Percentiles rank a stretch among this genome's conserved stretches.
phyloP scores from a whole-genome alignment of 371 early-diverging fungal genomes.

The Actinomortierella ambigua region DNA sequence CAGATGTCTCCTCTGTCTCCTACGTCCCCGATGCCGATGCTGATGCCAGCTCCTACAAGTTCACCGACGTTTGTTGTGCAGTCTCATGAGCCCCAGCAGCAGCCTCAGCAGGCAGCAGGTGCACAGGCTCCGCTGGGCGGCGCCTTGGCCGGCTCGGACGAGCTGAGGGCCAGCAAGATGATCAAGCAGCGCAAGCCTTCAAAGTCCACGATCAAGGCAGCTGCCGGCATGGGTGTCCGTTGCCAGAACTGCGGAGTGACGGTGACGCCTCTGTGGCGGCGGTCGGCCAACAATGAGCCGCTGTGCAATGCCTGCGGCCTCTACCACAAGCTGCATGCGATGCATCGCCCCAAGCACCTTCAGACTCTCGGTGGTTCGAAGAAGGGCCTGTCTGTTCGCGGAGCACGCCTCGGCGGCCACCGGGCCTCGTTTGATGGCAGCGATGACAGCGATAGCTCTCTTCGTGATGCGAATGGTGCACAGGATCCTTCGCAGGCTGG shows the following conservation, averaged over 20 bases:
- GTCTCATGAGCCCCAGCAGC: background rate
- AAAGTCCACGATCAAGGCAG: slow-evolving; percentile 32
- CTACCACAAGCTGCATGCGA: slow-evolving; percentile 86
- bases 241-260: slow-evolving; percentile 92
- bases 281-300: slow-evolving; percentile 80
- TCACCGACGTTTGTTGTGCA: slow-evolving; percentile 1
- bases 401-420: too few relatives aligned
- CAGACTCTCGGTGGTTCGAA: slow-evolving; percentile 7
- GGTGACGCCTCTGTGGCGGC: slow-evolving; percentile 95
- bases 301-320: slow-evolving; percentile 98
- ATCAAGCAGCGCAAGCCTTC: slow-evolving; percentile 36
- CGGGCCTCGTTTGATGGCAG: too few relatives aligned
- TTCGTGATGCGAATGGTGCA: slow-evolving; percentile 9
- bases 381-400: background rate
- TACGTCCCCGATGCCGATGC: slow-evolving; percentile 17
- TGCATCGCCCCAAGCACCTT: slow-evolving; percentile 62
- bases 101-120: background rate
- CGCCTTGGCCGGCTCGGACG: background rate
- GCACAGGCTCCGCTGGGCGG: background rate
- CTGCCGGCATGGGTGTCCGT: slow-evolving; percentile 41
- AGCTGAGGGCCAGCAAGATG: slow-evolving; percentile 10
- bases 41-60: background rate
- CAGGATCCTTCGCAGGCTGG: slow-evolving; percentile 22
- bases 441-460: too few relatives aligned
- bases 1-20: slow-evolving; percentile 36